phyloP scores from a whole-genome alignment of 75 land plant species.

The Picea sitchensis region DNA sequence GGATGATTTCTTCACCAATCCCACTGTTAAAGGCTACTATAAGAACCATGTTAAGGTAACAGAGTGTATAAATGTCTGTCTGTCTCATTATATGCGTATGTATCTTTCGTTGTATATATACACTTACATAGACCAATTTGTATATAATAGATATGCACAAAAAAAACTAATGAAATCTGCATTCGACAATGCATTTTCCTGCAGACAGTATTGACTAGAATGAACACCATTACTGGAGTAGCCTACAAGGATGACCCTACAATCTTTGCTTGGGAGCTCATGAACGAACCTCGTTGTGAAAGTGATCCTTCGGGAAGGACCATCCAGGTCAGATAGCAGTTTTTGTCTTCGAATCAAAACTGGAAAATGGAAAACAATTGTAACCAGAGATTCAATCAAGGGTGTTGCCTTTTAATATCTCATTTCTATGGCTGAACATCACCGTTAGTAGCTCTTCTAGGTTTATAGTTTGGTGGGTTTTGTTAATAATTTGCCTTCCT shows the following conservation, averaged over 20 bases:
- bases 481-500: neutral
- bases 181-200: neutral
- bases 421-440: neutral
- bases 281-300: slow-evolving; percentile 50
- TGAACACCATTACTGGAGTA: slow-evolving; percentile 45
- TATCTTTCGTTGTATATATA: neutral
- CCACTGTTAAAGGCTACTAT: slow-evolving; percentile 29
- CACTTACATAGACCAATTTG: neutral
- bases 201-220: slow-evolving; percentile 42
- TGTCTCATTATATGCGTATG: neutral
- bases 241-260: slow-evolving; percentile 56
- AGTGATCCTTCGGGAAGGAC: slow-evolving; percentile 32
- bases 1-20: slow-evolving; percentile 50
- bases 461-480: neutral
- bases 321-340: slow-evolving; percentile 15
- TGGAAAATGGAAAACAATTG: neutral
- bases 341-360: neutral
- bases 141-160: neutral
- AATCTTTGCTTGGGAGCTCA: slow-evolving; percentile 72
- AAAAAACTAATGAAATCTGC: neutral
- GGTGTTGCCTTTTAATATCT: neutral
- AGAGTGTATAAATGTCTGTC: neutral
- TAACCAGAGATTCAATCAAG: neutral
- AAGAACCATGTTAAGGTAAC: slow-evolving; percentile 52
- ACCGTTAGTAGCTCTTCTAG: neutral